phyloP scores from a whole-genome alignment of 2,329 filamentous ascomycete genomes.

The Nigrospora osmanthi region DNA sequence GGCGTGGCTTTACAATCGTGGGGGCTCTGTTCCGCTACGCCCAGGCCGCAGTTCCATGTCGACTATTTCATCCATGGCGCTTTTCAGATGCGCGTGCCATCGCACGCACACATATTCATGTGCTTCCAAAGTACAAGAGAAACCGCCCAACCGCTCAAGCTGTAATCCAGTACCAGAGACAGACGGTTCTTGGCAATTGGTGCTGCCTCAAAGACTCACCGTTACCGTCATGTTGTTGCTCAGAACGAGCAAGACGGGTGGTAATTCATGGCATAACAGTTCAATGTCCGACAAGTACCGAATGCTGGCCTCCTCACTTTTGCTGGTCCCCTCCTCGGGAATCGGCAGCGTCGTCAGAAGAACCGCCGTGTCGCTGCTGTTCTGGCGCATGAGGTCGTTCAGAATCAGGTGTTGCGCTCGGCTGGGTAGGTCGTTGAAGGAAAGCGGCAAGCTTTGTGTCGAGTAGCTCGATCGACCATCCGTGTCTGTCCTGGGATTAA shows the following conservation, averaged over 20 bases:
- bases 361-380: constrained; percentile 66
- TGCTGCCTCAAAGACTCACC: constrained; percentile 48
- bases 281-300: constrained; percentile 73
- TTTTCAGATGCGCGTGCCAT: too few species aligned
- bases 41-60: too few species aligned
- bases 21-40: too few species aligned
- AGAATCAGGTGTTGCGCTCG: constrained; percentile 80
- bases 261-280: constrained; percentile 67
- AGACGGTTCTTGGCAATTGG: too few species aligned
- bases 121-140: too few species aligned
- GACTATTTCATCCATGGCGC: too few species aligned
- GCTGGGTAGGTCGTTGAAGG: constrained; percentile 80
- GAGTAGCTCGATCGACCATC: constrained; percentile 38
- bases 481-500: constrained; percentile 10
- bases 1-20: too few species aligned
- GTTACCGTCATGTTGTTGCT: constrained; percentile 89
- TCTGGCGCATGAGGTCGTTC: constrained; percentile 70
- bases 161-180: too few species aligned
- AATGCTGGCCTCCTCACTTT: constrained; percentile 61
- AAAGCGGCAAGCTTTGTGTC: constrained; percentile 59
- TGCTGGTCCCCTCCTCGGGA: constrained; percentile 67
- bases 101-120: too few species aligned
- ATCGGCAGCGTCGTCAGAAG: constrained; percentile 79
- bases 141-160: too few species aligned
- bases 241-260: constrained; percentile 71